These are phyloP conservation scores for Neofusicoccum umdonicola DNA, from an alignment of 2,329 filamentous ascomycete genomes.

Conservation along the genomic window DNA sequence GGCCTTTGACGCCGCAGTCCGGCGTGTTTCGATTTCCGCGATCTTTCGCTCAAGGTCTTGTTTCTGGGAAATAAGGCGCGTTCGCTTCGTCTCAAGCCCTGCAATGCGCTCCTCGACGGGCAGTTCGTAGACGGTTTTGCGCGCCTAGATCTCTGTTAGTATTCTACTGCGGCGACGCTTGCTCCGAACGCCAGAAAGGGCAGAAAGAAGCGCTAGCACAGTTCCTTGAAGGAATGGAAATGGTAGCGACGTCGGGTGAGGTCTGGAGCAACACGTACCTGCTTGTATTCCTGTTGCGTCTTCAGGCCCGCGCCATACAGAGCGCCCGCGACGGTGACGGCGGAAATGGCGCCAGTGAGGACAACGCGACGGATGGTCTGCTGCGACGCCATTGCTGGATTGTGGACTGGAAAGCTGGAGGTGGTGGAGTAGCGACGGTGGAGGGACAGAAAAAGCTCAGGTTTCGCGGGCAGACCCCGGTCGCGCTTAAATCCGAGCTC, in stretches of 20 bases:
- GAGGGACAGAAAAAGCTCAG: background rate
- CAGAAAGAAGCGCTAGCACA: background rate
- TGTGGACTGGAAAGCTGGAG: background rate
- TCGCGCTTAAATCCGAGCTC: constrained; percentile 6
- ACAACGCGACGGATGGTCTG: constrained; percentile 47
- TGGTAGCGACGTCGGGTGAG: background rate
- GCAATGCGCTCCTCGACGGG: constrained; percentile 52
- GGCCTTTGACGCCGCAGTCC: background rate
- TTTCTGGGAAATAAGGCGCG: constrained; percentile 51
- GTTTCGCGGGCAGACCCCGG: background rate
- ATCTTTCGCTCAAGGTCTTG: constrained; percentile 58
- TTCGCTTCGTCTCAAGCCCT: constrained; percentile 51
- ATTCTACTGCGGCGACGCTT: too few species aligned
- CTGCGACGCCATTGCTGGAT: constrained; percentile 17
- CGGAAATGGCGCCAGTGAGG: constrained; percentile 54
- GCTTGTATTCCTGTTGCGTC: constrained; percentile 48
- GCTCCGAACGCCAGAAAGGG: background rate
- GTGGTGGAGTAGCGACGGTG: background rate
- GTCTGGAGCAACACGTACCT: constrained; percentile 40
- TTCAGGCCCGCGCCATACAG: constrained; percentile 61
- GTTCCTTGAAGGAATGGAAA: background rate
- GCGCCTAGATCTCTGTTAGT: background rate
- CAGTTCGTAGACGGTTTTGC: constrained; percentile 2
- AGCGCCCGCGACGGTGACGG: constrained; percentile 57
- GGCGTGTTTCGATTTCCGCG: constrained; percentile 37